Base-by-base conservation (phyloP, 2,329 filamentous ascomycete genomes). In the Domatiomyces catenatus region DNA sequence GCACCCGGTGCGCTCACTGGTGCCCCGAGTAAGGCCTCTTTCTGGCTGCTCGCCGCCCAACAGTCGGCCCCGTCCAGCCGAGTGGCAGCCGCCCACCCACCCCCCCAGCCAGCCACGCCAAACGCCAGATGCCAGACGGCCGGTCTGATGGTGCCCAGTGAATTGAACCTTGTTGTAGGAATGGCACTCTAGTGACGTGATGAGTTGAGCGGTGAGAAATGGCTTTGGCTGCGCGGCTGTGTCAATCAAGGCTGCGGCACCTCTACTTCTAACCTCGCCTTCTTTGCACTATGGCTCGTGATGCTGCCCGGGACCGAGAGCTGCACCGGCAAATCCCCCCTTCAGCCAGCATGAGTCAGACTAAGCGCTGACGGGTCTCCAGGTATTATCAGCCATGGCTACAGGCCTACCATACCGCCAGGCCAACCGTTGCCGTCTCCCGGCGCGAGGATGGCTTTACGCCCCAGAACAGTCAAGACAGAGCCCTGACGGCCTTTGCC, bases 401-500 rank as follows among this genome's bases (percentile, higher is more conserved):
- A 51, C 58, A 52, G 59, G 60, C 53, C 46, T 62, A 42, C 57
- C 59, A 1, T 55, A 59, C 18, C 51, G 58, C 48, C 50, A 54
- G 45, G 24, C 51, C 49, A 47, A 45, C 42, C 15, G 42, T 49
- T n/a, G 3, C 48, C 42, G 19, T 48, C 15, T 51, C 51, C 15
- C 53, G 54, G 1, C 52, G 54, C 46, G 36, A 48, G 4, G 46
- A 59, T 18, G 44, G 39, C 10, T 56, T 58, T 44, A 49, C 46
- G 2, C 60, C 64, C 7, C 61, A 62, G 6, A 55, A 61, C 3
- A 66, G 62, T 0, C 54, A 52, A 10, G 65, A 67, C 48, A 55
- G 60, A 8, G 59, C 63, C 48, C 64, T 78, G 44, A 75, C 71
- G 1, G 68, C 71, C 5, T 69, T 76, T 48, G 73, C 74, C 18